Evolutionary conservation across 805 yeast genomes (phyloP).

Genomic region (Candida xiaguanensis): DNA sequence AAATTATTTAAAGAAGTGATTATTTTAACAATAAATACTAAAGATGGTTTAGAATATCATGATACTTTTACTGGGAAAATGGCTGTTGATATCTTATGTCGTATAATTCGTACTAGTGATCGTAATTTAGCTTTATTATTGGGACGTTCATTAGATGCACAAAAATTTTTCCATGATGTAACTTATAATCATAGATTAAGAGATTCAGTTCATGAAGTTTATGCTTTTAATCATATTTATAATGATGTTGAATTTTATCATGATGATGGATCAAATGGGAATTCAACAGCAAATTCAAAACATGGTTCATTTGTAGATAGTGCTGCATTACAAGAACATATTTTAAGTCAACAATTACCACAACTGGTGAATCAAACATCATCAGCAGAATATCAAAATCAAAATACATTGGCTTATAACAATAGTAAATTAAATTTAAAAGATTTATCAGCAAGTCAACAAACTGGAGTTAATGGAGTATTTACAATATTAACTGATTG

Average conservation of each 20-base stretch:
- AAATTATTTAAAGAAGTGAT: conserved; percentile 67
- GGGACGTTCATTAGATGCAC: conserved; percentile 92
- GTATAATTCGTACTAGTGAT: conserved; percentile 84
- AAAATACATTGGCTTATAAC: background rate
- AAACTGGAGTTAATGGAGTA: conserved; percentile 73
- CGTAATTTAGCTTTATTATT: conserved; percentile 82
- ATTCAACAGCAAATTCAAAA: conserved; percentile 21
- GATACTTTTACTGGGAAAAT: conserved; percentile 92
- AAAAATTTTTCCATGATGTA: conserved; percentile 90
- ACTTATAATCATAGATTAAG: conserved; percentile 90
- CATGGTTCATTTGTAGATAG: conserved; percentile 26
- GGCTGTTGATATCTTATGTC: conserved; percentile 87
- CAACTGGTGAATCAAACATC: conserved; percentile 5
- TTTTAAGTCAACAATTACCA: conserved; percentile 17
- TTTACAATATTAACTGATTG: conserved; percentile 91
- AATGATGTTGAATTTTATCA: conserved; percentile 42
- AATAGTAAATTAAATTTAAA: background rate
- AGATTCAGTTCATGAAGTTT: conserved; percentile 83
- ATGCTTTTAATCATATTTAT: conserved; percentile 67
- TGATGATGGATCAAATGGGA: conserved; percentile 21
- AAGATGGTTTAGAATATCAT: conserved; percentile 87
- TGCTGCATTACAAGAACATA: conserved; percentile 13
- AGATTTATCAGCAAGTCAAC: conserved; percentile 14
- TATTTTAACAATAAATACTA: conserved; percentile 71
- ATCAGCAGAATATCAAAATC: background rate